These are phyloP conservation scores for Trypanosoma caninum DNA, from an alignment of 208 protist species.

Conservation along the genomic window DNA sequence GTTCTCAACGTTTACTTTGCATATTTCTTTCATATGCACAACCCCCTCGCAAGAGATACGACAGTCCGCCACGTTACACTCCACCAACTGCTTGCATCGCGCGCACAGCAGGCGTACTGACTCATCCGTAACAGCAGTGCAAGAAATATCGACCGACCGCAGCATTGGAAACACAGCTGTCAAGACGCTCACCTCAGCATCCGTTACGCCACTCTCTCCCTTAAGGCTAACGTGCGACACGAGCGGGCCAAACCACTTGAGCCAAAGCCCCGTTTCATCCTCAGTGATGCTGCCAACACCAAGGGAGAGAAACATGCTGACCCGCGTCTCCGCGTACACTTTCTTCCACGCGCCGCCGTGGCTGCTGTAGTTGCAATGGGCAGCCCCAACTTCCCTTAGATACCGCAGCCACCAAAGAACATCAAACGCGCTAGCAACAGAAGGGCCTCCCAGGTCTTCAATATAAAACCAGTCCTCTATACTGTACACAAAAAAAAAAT, in stretches of 20 bases:
- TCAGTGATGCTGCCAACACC: constrained; percentile 2
- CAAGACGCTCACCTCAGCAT: constrained; percentile 28
- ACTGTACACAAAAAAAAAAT: constrained; percentile 28
- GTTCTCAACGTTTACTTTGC: constrained; percentile 8
- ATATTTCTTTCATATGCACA: not conserved
- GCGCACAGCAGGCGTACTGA: constrained; percentile 7
- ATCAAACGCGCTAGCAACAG: constrained; percentile 21
- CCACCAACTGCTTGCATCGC: constrained; percentile 13
- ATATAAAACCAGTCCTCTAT: constrained; percentile 30
- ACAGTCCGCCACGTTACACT: constrained; percentile 25
- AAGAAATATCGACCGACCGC: constrained; percentile 27
- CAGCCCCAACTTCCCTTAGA: constrained; percentile 10
- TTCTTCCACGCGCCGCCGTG: constrained; percentile 22
- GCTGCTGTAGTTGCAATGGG: constrained; percentile 7
- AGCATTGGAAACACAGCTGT: constrained; percentile 17
- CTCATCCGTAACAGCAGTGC: constrained; percentile 18
- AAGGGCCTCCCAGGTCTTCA: constrained; percentile 16
- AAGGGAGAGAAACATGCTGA: constrained; percentile 15
- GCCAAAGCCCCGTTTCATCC: constrained; percentile 29
- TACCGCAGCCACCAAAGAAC: constrained; percentile 37
- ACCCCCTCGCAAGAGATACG: constrained; percentile 7
- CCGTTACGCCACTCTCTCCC: constrained; percentile 2
- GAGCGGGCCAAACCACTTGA: constrained; percentile 17
- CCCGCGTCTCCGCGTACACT: constrained; percentile 35
- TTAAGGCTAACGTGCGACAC: constrained; percentile 29